Conservation (phyloP, 2,329 filamentous ascomycete species). For the Aspergillus fumigatiaffinis region DNA sequence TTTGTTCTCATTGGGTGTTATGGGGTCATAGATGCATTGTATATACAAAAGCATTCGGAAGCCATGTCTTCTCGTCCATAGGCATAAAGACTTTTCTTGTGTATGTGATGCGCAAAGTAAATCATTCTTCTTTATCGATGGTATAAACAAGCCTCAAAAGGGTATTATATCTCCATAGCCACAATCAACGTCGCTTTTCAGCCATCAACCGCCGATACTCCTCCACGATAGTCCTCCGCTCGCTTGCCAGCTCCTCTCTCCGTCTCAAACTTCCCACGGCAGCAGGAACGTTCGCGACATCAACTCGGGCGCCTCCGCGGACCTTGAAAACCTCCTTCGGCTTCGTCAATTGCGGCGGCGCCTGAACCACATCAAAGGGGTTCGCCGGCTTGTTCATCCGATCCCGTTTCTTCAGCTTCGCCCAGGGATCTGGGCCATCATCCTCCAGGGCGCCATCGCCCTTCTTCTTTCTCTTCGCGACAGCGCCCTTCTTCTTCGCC, state of each 20-base stretch:
- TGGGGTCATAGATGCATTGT: constrained; percentile 5
- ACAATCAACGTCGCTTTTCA: constrained; percentile 38
- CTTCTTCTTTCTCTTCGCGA: constrained; percentile 42
- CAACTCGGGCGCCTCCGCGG: constrained; percentile 59
- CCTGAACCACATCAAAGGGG: constrained; percentile 58
- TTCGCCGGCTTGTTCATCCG: constrained; percentile 32
- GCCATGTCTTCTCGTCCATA: background rate
- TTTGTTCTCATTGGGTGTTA: background rate
- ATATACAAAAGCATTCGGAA: constrained; percentile 7
- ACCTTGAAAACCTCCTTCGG: constrained; percentile 63
- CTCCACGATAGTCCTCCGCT: constrained; percentile 67
- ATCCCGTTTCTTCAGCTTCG: constrained; percentile 61
- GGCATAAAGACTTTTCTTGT: background rate
- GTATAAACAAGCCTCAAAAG: background rate
- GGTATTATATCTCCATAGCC: background rate
- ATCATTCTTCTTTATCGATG: background rate
- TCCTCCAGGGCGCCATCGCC: constrained; percentile 49
- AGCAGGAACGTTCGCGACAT: constrained; percentile 66
- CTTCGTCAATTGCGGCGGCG: constrained; percentile 68
- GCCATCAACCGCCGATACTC: constrained; percentile 69
- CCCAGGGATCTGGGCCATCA: constrained; percentile 73
- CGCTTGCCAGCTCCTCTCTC: constrained; percentile 68
- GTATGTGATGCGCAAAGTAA: background rate
- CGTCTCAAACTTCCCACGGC: constrained; percentile 66
- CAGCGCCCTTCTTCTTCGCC: constrained; percentile 43